Evolutionary conservation across 805 yeast genomes (phyloP), one percentile per base, ranked within the genome.

Genomic region (Candida hispaniensis): DNA sequence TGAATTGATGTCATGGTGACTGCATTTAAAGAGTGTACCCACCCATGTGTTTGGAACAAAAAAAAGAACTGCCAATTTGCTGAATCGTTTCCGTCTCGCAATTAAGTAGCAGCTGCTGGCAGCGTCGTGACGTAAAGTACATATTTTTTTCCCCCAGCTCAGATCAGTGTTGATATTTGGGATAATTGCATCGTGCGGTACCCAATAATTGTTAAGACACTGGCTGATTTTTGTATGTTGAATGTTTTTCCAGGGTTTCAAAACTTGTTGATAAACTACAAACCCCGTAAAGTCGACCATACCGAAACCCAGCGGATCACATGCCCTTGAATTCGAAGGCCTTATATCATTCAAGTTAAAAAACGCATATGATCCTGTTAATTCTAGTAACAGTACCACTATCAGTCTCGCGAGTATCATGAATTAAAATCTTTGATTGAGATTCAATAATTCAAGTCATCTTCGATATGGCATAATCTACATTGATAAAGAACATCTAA

Each of bases 21-120:
- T 28, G 13, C 51, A 47, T 19, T 22, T 34, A 27, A 29, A 47
- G 17, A 47, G 22, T n/a, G 46, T 49, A 3, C 51, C 51, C n/a
- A 47, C 26, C 44, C 47, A 41, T n/a, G 32, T 19, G 15, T 44
- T 46, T 15, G 44, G 44, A 5, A 22, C 18, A 7, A 26, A 16
- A n/a, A 42, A 18, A 1, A 42, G 18, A n/a, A 22, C 14, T 19
- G 25, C 21, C 18, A 38, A 28, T 5, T 27, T 19, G 2, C 42
- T 40, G 23, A 32, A 38, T 14, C 45, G 36, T 5, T 34, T 34
- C 14, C 38, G 6, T 14, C 51, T 36, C 4, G 50, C 50, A 36
- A 47, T 30, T 22, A 41, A 25, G 15, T 39, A 42, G 33, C 51
- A 47, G 6, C 34, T 32, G 5, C 28, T 32, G 13, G 23, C 23